Percentiles rank a stretch among this genome's conserved stretches.
Evolutionary conservation across 768 basidiomycete species (phyloP).

Genomic region (Amanita exitialis): DNA sequence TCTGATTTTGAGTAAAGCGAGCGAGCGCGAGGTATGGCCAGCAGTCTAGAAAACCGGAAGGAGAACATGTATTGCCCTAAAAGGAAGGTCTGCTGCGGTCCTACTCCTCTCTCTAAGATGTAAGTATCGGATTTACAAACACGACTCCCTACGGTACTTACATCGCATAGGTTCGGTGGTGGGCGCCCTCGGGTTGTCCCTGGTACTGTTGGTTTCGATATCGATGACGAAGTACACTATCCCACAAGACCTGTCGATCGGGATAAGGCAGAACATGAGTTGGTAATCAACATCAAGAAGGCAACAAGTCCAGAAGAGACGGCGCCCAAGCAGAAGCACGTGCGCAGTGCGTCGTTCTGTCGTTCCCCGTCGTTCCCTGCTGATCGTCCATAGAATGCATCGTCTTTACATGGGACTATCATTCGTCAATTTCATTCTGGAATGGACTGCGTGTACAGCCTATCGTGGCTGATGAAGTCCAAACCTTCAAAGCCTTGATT

Average conservation of each 20-base stretch:
- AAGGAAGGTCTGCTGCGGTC: not conserved
- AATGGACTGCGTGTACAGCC: slow-evolving; percentile 94
- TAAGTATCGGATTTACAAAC: not conserved
- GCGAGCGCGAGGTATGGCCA: not conserved
- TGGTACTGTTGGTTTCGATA: slow-evolving; percentile 42
- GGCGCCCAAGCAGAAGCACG: slow-evolving; percentile 99
- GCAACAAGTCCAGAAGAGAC: slow-evolving; percentile 92
- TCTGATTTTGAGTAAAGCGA: slow-evolving; percentile 8
- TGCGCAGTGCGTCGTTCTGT: slow-evolving; percentile 65
- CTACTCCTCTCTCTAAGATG: not conserved
- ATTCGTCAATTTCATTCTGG: slow-evolving; percentile 97
- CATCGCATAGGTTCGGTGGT: slow-evolving; percentile 28
- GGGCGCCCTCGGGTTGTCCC: slow-evolving; percentile 23
- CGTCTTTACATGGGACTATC: slow-evolving; percentile 99
- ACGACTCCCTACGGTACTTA: not conserved
- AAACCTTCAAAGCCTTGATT: slow-evolving; percentile 97
- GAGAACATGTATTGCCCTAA: not conserved
- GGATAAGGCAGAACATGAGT: slow-evolving; percentile 94
- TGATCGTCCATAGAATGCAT: slow-evolving; percentile 67
- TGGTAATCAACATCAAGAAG: slow-evolving; percentile 95
- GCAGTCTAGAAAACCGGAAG: not conserved
- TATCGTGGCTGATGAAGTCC: slow-evolving; percentile 92
- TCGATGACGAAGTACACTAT: slow-evolving; percentile 83
- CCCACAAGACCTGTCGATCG: slow-evolving; percentile 97
- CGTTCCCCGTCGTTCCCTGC: slow-evolving; percentile 6